Base-by-base conservation (phyloP, 176 grass and related monocot species). In the Oryza coarctata region DNA sequence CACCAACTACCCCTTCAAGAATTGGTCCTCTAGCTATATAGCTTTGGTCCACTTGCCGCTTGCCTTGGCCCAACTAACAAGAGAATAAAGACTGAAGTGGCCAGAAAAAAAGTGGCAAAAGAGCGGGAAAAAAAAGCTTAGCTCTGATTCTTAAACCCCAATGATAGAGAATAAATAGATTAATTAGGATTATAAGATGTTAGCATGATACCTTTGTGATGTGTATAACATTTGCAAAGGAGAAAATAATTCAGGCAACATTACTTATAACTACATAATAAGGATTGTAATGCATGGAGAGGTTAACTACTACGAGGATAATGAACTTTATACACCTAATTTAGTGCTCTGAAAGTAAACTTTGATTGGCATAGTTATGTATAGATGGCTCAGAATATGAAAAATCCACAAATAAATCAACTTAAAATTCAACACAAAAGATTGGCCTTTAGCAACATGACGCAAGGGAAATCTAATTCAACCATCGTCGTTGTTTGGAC, bases 1-100 rank as follows among this genome's bases (percentile, higher is more conserved):
- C 68, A 60, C 73, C 68, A 43, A 64, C 78, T 67, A 77, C 50
- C 22, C 9, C 63, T 6, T 52, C 17, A 40, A 71, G 75, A 78
- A 20, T 17, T 29, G 33, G 52, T 76, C 52, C 63, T 75, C 60
- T 80, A 52, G 49, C 17, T 52, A 22, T 15, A 9, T 47, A 20
- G 17, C 17, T 52, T 50, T 83, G 30, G 80, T 72, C 80, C 60
- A 71, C 50, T 84, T 52, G 13, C 41, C 75, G 44, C 20, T 41
- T 88, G 38, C 63, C 75, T 86, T 88, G 86, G 66, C 61, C 67
- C 78, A 88, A 86, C 86, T 58, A 88, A 88, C 86, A 75, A 26
- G 14, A 68, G 35, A 82, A 88, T 73, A 68, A 83, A 71, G 11
- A 79, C 18, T 39, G 45, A 38, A 67, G 76, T 44, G 49, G 26